Evolutionary conservation across 2,329 filamentous ascomycete genomes (phyloP).

Genomic region (Cytospora mali): DNA sequence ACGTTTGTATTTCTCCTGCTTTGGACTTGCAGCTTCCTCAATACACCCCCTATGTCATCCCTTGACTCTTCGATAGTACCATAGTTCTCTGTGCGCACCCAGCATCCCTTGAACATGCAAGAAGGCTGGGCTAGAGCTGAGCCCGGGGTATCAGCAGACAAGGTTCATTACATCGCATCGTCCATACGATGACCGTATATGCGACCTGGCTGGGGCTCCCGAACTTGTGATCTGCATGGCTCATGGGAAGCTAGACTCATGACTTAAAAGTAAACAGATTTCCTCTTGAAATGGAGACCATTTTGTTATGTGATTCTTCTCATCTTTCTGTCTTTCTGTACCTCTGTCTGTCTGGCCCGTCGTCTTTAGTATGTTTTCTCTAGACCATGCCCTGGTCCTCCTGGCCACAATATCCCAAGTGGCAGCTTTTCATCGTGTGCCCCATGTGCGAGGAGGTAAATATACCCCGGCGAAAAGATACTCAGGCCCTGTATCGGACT

Average conservation of each 20-base stretch:
- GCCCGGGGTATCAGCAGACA: conserved; percentile 11
- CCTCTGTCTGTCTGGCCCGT: conserved; percentile 5
- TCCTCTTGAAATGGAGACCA: not conserved
- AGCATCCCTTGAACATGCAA: conserved; percentile 4
- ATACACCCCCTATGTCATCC: conserved; percentile 10
- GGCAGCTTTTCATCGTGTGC: conserved; percentile 24
- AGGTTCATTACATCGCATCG: conserved; percentile 13
- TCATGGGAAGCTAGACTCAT: not conserved
- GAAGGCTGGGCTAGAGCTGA: conserved; percentile 14
- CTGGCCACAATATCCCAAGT: conserved; percentile 23
- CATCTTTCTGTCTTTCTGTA: not conserved
- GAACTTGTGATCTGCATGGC: conserved; percentile 1
- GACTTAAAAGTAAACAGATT: conserved; percentile 12
- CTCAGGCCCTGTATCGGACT: conserved; percentile 24
- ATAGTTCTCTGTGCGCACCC: conserved; percentile 6
- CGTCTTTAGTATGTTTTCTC: conserved; percentile 26
- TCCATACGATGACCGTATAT: conserved; percentile 18
- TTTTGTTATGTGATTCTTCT: not conserved
- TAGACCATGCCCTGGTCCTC: conserved; percentile 13
- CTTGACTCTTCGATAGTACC: conserved; percentile 13
- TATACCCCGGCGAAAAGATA: conserved; percentile 18
- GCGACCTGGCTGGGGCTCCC: conserved; percentile 7
- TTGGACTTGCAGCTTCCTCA: not conserved
- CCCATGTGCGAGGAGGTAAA: not conserved
- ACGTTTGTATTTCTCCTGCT: conserved; percentile 1